Base-by-base conservation (phyloP, 2,329 filamentous ascomycete species). In the Thielaviopsis musarum region DNA sequence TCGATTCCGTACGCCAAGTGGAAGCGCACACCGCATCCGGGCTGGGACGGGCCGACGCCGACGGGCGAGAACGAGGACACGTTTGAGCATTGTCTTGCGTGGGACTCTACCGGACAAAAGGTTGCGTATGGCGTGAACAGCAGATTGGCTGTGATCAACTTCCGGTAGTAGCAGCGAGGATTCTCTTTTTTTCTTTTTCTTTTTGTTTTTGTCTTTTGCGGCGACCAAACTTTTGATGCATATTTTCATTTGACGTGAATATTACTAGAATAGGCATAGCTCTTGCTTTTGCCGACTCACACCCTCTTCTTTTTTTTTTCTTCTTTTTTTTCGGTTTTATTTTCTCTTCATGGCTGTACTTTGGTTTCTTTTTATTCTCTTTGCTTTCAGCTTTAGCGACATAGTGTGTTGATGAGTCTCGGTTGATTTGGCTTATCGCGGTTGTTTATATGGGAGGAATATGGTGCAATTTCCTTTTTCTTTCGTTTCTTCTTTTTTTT, bases 41-140 rank as follows among this genome's bases (percentile, higher is more conserved):
- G 79, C 4, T 83, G 80, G 78, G 71, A 78, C 34, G 83, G 77
- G 61, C 80, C 80, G 21, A 78, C 75, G 65, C 22, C 56, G 17
- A 73, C 73, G 53, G 71, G 74, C 6, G 77, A 78, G 24, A 66
- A 71, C 0, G 80, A 82, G 22, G 80, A 83, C 52, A 80, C 83
- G 64, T 77, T 82, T 53, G 77, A 79, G 62, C 78, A 83, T 64
- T 83, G 78, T 59, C 66, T 84, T 19, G 77, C 76, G 63, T 85
- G 82, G 82, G 81, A 84, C 68, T 72, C 76, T 4, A 76, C 76
- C 56, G 82, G 82, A 5, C 76, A 80, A 63, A 82, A 79, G 65
- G 70, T 85, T 60, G 81, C 81, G 0, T 84, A 83, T 66, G 82
- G 81, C 17, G 77, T 79, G 5, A 83, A 82, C 65, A 83, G 77